Base-by-base conservation (phyloP, 2,329 filamentous ascomycete species). In the Penicillium concentricum region DNA sequence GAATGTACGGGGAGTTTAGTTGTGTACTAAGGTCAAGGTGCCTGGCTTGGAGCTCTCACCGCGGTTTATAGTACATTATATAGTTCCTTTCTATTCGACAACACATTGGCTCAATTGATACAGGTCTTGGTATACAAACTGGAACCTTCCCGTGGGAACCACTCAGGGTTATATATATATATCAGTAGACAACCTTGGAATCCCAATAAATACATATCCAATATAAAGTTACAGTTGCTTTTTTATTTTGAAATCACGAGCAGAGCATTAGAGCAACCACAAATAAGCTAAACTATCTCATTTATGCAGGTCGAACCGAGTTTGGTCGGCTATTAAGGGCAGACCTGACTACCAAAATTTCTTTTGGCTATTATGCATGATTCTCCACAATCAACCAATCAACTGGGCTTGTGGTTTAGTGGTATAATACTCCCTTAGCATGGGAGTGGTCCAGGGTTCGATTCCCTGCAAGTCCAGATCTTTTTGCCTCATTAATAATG, bases 371-470 rank as follows among this genome's bases (percentile, higher is more conserved):
- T 5, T 50, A 4, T 32, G 4, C 37, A 32, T 4, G n/a, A n/a
- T 24, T 9, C 5, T 7, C 6, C 9, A 13, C 4, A 4, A n/a
- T 0, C 15, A 34, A 51, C 16, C 48, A 51, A 51, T 43, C 38
- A 45, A 45, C 43, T 64, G 67, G 67, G 67, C 67, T 69, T 69
- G 72, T 77, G 74, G 75, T 77, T 76, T 77, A 77, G 75, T 76
- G 75, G 75, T 78, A 77, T 76, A 75, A 77, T 77, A 72, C 73
- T 68, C 74, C 73, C 74, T 77, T 77, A 77, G 75, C 73, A 76
- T 78, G 75, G 74, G 75, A 70, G 76, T 72, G 76, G 76, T 77
- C 75, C 73, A 71, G 74, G 74, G 75, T 77, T 78, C 74, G 75
- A 78, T 78, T 78, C 76, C 76, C 76, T 71, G 75, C 74, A 71